phyloP scores from a whole-genome alignment of 169 alveolate species.

The Plasmodium gallinaceum region DNA sequence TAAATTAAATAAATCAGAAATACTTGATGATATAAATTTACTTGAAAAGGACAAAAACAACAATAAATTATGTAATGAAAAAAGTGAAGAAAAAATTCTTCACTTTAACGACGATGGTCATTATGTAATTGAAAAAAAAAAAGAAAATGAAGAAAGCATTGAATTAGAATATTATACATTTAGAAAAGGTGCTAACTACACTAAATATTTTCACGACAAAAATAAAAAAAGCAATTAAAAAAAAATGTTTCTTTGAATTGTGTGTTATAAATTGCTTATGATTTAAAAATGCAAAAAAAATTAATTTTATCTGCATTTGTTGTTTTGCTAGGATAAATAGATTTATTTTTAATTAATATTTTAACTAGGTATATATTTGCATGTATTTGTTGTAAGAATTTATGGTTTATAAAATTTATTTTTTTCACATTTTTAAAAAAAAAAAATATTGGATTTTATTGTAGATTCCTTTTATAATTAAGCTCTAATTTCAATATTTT shows the following conservation, averaged over 20 bases:
- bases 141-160: constrained; percentile 43
- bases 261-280: no score
- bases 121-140: constrained; percentile 66
- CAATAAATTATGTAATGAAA: not conserved
- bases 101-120: constrained; percentile 43
- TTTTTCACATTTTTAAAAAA: no score
- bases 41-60: constrained; percentile 2
- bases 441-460: no score
- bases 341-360: no score
- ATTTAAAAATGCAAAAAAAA: no score
- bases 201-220: constrained; percentile 58
- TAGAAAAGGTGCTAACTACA: constrained; percentile 73
- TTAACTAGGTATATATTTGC: no score
- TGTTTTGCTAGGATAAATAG: no score
- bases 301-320: no score
- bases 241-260: not conserved
- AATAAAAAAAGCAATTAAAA: constrained; percentile 17
- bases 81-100: constrained; percentile 25
- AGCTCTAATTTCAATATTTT: no score
- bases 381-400: no score
- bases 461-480: no score
- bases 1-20: not conserved
- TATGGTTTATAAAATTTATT: no score
- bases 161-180: constrained; percentile 69
- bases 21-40: not conserved